A percentile compares a stretch with the other conserved stretches of the same genome.
These are phyloP conservation scores for Suillus bovinus DNA, from an alignment of 768 basidiomycete genomes.

Conservation along the genomic window DNA sequence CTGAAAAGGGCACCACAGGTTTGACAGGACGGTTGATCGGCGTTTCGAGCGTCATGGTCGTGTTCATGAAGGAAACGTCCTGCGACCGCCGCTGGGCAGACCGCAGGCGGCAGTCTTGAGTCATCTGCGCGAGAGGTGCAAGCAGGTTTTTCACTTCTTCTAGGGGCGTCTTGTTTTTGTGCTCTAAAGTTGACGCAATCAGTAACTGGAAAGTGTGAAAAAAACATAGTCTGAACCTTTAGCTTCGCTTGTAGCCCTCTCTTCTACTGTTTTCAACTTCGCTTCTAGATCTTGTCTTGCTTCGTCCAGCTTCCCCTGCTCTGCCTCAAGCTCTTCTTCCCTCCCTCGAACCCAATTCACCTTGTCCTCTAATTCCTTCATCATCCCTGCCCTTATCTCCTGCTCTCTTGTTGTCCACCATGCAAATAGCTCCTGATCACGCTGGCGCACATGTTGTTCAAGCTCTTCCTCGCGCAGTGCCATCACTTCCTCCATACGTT, in stretches of 20 bases:
- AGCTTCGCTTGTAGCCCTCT: conserved; percentile 23
- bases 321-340: conserved; percentile 54
- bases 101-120: conserved; percentile 28
- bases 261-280: conserved; percentile 45
- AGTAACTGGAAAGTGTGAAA: not conserved
- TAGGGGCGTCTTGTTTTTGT: conserved; percentile 58
- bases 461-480: conserved; percentile 69
- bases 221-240: conserved; percentile 13
- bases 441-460: conserved; percentile 60
- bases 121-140: conserved; percentile 46
- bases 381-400: conserved; percentile 52
- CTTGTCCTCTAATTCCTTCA: conserved; percentile 36
- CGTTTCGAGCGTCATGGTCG: conserved; percentile 43
- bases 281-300: conserved; percentile 52
- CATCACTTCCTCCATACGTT: conserved; percentile 76
- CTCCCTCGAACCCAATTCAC: conserved; percentile 49
- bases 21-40: conserved; percentile 45
- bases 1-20: conserved; percentile 39
- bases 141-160: conserved; percentile 78
- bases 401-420: conserved; percentile 58
- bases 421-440: conserved; percentile 63
- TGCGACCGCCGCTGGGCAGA: conserved; percentile 18
- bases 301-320: conserved; percentile 50
- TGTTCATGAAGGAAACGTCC: conserved; percentile 23
- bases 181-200: conserved; percentile 29